phyloP scores from a whole-genome alignment of 2,329 filamentous ascomycete species.

The Tolypocladium paradoxum region DNA sequence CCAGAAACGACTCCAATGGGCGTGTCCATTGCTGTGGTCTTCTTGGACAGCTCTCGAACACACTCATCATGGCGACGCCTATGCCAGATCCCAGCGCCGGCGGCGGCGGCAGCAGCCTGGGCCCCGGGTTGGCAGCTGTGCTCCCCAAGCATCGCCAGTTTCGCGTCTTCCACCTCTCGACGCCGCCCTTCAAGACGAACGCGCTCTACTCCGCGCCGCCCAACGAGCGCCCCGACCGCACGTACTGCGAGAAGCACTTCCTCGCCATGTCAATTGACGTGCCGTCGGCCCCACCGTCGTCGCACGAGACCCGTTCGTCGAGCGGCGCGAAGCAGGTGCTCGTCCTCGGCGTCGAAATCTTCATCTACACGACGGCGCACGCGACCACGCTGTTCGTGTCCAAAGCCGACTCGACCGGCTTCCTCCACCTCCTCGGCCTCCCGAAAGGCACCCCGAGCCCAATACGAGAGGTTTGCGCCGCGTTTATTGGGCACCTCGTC shows the following conservation, averaged over 20 bases:
- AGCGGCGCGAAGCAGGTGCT: conserved; percentile 41
- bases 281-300: background rate
- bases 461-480: conserved; percentile 59
- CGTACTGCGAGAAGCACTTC: conserved; percentile 80
- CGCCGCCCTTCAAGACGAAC: conserved; percentile 62
- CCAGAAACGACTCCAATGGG: background rate
- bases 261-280: conserved; percentile 39
- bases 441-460: conserved; percentile 58
- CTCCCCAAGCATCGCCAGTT: conserved; percentile 48
- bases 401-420: conserved; percentile 94
- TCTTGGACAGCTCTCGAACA: background rate
- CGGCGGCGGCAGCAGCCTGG: conserved; percentile 2
- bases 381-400: conserved; percentile 87
- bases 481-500: conserved; percentile 68
- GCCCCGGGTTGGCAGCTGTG: conserved; percentile 28
- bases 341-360: conserved; percentile 74
- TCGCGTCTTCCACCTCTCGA: conserved; percentile 77
- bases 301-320: conserved; percentile 1
- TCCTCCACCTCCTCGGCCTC: conserved; percentile 56
- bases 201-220: conserved; percentile 74
- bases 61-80: background rate
- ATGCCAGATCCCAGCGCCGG: background rate
- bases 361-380: conserved; percentile 72
- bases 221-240: conserved; percentile 59
- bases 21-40: background rate